A percentile compares a stretch with the other conserved stretches of the same genome.
These are phyloP conservation scores for rapeseed (Brassica napus) DNA, from an alignment of 345 rosid species.

Conservation along the genomic window DNA sequence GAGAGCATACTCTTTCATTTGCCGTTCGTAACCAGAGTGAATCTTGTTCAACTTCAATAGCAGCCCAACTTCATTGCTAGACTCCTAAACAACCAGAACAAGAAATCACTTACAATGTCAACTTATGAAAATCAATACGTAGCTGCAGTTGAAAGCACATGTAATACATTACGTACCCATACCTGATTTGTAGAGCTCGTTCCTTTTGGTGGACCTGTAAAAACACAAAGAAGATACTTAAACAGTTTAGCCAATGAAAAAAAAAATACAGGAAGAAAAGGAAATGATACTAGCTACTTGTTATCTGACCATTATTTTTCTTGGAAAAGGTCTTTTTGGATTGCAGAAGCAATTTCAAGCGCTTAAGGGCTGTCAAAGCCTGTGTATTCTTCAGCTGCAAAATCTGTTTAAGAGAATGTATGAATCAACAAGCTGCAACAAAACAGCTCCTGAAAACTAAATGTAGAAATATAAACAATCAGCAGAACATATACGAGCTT, in stretches of 20 bases:
- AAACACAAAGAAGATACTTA: not conserved
- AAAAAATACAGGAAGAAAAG: not conserved
- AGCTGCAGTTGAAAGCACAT: conserved; percentile 27
- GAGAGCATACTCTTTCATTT: conserved; percentile 73
- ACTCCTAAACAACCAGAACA: conserved; percentile 34
- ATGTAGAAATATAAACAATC: not conserved
- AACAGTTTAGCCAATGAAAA: conserved; percentile 26
- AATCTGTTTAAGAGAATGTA: conserved; percentile 49
- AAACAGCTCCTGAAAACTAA: not conserved
- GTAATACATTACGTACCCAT: not conserved
- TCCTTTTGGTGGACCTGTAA: conserved; percentile 51
- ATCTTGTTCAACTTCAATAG: conserved; percentile 44
- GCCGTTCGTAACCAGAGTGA: conserved; percentile 68
- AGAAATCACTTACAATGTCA: not conserved
- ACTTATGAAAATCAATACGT: not conserved
- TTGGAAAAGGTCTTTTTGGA: conserved; percentile 48
- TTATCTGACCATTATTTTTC: conserved; percentile 34
- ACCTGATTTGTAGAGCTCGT: conserved; percentile 47
- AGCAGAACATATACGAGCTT: conserved; percentile 53
- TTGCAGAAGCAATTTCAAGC: conserved; percentile 54
- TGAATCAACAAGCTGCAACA: conserved; percentile 5
- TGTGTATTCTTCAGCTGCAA: conserved; percentile 76
- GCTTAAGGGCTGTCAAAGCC: conserved; percentile 57
- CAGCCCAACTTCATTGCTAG: conserved; percentile 15
- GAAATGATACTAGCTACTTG: conserved; percentile 39